These are phyloP conservation scores for Prunella vulgaris DNA, from an alignment of 257 asterid genomes.

Conservation along the genomic window DNA sequence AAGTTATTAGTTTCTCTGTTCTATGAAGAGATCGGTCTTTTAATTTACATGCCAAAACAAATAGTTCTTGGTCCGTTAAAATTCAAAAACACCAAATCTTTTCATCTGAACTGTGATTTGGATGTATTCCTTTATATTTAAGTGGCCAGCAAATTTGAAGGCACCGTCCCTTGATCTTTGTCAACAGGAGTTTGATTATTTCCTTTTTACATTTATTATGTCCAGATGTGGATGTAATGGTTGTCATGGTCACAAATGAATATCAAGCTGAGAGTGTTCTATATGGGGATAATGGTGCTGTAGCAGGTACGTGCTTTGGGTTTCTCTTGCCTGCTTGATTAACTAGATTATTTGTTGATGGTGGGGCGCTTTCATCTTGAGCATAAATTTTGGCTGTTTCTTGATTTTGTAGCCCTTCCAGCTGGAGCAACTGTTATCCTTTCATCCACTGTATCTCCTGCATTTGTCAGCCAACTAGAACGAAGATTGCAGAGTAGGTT, in stretches of 20 bases:
- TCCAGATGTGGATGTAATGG: slow-evolving; percentile 74
- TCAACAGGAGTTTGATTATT: slow-evolving; percentile 7
- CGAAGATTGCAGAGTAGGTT: slow-evolving; percentile 74
- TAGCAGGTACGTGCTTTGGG: slow-evolving; percentile 54
- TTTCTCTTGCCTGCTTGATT: slow-evolving; percentile 9
- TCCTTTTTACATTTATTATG: slow-evolving; percentile 16
- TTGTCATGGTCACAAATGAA: slow-evolving; percentile 95
- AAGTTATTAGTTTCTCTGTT: slow-evolving; percentile 8
- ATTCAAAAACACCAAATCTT: not conserved
- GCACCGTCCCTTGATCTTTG: slow-evolving; percentile 5
- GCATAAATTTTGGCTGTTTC: slow-evolving; percentile 40
- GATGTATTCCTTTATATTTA: not conserved
- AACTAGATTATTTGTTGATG: slow-evolving; percentile 26
- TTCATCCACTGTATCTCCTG: slow-evolving; percentile 94
- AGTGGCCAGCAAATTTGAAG: slow-evolving; percentile 14
- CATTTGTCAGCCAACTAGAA: slow-evolving; percentile 78
- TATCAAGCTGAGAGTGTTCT: slow-evolving; percentile 91
- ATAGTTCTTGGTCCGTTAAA: not conserved
- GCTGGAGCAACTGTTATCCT: slow-evolving; percentile 80
- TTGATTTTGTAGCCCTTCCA: slow-evolving; percentile 66
- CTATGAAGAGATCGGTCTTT: not conserved
- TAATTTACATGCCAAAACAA: slow-evolving; percentile 4
- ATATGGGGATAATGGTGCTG: slow-evolving; percentile 76
- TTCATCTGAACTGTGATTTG: not conserved
- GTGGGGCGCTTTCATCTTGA: slow-evolving; percentile 58